phyloP scores from a whole-genome alignment of 345 rosid species.

The Pistacia vera region DNA sequence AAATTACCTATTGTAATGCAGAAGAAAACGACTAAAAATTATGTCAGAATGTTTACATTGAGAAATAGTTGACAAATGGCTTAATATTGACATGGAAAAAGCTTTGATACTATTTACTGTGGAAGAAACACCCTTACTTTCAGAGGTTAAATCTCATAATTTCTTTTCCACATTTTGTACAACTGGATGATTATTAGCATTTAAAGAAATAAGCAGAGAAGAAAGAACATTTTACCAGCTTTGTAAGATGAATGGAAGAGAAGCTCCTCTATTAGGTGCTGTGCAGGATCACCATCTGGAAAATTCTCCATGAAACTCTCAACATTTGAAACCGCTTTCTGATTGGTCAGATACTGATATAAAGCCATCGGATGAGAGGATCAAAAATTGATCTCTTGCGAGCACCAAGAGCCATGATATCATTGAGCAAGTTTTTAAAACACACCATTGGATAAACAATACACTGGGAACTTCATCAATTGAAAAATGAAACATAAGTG shows the following conservation, averaged over 20 bases:
- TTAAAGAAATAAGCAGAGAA: not conserved
- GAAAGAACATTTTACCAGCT: conserved; percentile 63
- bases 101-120: too few species aligned
- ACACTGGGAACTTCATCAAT: conserved; percentile 1
- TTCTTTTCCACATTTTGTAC: too few species aligned
- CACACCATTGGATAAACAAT: not conserved
- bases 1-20: not conserved
- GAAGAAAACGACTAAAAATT: too few species aligned
- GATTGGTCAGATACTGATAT: conserved; percentile 90
- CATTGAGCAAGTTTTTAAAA: not conserved
- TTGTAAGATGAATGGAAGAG: conserved; percentile 91
- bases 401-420: conserved; percentile 37
- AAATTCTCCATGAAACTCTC: too few species aligned
- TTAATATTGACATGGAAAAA: too few species aligned
- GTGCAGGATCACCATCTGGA: too few species aligned
- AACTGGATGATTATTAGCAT: not conserved
- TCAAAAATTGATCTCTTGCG: conserved; percentile 83
- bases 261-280: conserved; percentile 15
- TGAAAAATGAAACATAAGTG: not conserved
- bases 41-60: too few species aligned
- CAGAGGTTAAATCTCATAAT: too few species aligned
- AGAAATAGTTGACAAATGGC: too few species aligned
- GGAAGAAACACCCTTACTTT: too few species aligned
- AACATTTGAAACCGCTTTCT: conserved; percentile 69
- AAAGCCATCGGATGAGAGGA: conserved; percentile 89